Evolutionary conservation across 768 basidiomycete genomes (phyloP).

Genomic region (Mycena leptocephala): DNA sequence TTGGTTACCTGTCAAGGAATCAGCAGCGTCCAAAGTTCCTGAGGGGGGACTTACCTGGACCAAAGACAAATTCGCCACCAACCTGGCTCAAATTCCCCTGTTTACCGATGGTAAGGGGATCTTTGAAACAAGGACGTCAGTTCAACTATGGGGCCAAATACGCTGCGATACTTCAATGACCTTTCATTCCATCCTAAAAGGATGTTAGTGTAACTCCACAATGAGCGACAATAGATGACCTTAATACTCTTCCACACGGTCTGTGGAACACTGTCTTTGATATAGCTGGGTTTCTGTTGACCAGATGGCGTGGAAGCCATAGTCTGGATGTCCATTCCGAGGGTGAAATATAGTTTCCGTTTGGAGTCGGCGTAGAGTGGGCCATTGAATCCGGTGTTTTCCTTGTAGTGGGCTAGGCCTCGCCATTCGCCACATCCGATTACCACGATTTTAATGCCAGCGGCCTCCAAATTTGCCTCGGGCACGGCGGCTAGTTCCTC

Average conservation of each 20-base stretch:
- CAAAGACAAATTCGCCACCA: conserved; percentile 77
- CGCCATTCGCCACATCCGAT: conserved; percentile 76
- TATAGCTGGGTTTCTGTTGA: conserved; percentile 63
- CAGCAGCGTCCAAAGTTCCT: background rate
- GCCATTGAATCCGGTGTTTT: conserved; percentile 62
- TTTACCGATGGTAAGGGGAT: conserved; percentile 68
- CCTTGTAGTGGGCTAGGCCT: conserved; percentile 64
- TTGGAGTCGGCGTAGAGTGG: conserved; percentile 78
- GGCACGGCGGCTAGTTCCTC: conserved; percentile 61
- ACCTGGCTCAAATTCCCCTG: conserved; percentile 76
- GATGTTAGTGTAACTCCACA: background rate
- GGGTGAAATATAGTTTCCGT: conserved; percentile 68
- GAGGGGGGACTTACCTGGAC: conserved; percentile 62
- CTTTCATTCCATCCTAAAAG: conserved; percentile 45
- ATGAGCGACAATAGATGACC: background rate
- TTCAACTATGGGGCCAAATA: background rate
- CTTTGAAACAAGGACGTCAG: conserved; percentile 44
- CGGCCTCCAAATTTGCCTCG: conserved; percentile 55
- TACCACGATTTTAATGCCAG: conserved; percentile 61
- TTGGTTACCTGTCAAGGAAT: conserved; percentile 50
- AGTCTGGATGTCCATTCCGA: conserved; percentile 74
- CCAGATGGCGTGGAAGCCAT: conserved; percentile 62
- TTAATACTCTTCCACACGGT: conserved; percentile 57
- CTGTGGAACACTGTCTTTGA: conserved; percentile 48
- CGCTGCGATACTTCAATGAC: background rate